Conservation (phyloP, 2,329 filamentous ascomycete species). For the Monilinia polystroma region DNA sequence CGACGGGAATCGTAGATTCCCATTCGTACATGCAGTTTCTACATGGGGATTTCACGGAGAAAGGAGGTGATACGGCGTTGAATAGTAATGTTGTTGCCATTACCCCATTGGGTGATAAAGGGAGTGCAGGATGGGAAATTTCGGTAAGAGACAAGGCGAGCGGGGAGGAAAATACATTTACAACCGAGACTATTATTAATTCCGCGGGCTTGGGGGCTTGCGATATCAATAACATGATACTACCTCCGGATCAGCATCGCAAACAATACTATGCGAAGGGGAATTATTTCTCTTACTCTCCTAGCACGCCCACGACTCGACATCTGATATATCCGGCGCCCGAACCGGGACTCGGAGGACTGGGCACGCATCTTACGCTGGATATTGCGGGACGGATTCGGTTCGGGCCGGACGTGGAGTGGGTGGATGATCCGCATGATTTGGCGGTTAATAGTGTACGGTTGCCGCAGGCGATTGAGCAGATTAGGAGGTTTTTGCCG, state of each 20-base stretch:
- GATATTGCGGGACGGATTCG: constrained; percentile 81
- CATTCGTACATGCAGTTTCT: constrained; percentile 82
- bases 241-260: constrained; percentile 55
- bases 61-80: constrained; percentile 72
- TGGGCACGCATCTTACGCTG: constrained; percentile 91
- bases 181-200: constrained; percentile 77
- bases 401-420: constrained; percentile 95
- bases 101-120: constrained; percentile 41
- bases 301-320: constrained; percentile 61
- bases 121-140: constrained; percentile 68
- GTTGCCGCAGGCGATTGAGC: constrained; percentile 64
- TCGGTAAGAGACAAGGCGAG: constrained; percentile 49
- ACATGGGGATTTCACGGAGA: constrained; percentile 72
- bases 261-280: constrained; percentile 85
- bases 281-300: constrained; percentile 84
- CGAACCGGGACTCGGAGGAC: constrained; percentile 73
- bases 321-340: constrained; percentile 88
- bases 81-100: constrained; percentile 64
- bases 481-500: constrained; percentile 79
- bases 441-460: constrained; percentile 65
- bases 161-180: constrained; percentile 58
- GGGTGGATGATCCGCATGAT: constrained; percentile 72
- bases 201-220: constrained; percentile 79
- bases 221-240: constrained; percentile 77
- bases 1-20: constrained; percentile 87